Conservation (phyloP, 1,284 basidiomycete genomes). For the Sphaerobolus stellatus region DNA sequence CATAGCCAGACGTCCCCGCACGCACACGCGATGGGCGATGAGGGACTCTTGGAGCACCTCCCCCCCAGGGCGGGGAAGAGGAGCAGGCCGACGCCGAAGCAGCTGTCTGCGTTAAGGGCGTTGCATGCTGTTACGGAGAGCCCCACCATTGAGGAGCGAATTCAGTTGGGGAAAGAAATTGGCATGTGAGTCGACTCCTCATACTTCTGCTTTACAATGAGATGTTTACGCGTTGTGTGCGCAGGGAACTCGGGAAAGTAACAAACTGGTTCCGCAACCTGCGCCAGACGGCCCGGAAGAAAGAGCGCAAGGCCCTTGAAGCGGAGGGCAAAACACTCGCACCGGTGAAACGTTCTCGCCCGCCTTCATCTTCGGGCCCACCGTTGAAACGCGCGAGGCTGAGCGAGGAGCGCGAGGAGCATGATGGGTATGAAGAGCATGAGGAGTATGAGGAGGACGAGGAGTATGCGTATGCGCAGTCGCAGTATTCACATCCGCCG, state of each 20-base stretch:
- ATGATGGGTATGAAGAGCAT: no score
- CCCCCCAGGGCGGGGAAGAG: slow-evolving; percentile 38
- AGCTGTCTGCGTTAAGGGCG: slow-evolving; percentile 69
- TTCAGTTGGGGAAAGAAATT: slow-evolving; percentile 65
- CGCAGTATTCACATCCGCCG: neutral
- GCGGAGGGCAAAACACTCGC: neutral
- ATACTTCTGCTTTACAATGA: slow-evolving; percentile 14
- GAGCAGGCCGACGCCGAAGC: slow-evolving; percentile 73
- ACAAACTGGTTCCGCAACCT: slow-evolving; percentile 86
- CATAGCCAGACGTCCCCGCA: no score
- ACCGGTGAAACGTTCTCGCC: neutral
- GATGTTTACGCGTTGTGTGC: slow-evolving; percentile 19
- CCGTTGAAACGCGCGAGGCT: neutral
- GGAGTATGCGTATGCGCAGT: neutral
- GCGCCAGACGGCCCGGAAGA: slow-evolving; percentile 67
- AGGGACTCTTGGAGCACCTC: neutral
- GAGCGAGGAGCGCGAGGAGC: neutral
- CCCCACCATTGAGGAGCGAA: slow-evolving; percentile 77
- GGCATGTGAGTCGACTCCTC: slow-evolving; percentile 55
- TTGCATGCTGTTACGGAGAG: slow-evolving; percentile 65
- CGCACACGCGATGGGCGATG: no score
- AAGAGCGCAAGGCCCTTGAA: slow-evolving; percentile 7
- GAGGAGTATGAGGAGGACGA: no score
- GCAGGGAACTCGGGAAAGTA: slow-evolving; percentile 75
- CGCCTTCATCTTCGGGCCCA: neutral